A percentile compares a stretch with the other conserved stretches of the same genome.
Evolutionary conservation across 116 monocot genomes (phyloP).

Genomic region (Papilionanthe hybrid): DNA sequence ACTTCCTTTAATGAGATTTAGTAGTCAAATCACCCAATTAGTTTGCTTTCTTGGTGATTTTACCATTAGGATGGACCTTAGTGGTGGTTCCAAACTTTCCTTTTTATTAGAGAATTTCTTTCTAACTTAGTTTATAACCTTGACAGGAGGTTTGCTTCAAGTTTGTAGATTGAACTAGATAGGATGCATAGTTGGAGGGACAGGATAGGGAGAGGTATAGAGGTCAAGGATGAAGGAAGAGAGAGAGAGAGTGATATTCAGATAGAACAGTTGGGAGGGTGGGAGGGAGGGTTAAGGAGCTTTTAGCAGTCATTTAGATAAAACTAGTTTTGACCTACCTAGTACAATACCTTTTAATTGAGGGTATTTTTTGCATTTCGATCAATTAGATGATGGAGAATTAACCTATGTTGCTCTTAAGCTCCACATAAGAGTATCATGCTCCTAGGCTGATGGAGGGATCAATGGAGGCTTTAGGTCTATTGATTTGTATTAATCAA

Average conservation of each 20-base stretch:
- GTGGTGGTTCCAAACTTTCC: neutral
- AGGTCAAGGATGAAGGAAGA: neutral
- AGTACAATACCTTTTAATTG: neutral
- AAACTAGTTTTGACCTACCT: too few relatives aligned
- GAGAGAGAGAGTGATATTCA: neutral
- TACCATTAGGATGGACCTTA: neutral
- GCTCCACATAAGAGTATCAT: neutral
- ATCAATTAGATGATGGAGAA: neutral
- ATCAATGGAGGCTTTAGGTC: neutral
- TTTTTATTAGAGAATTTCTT: too few relatives aligned
- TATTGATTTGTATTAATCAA: neutral
- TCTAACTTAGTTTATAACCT: too few relatives aligned
- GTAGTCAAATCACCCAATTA: neutral
- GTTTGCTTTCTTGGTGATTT: neutral
- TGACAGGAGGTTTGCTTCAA: too few relatives aligned
- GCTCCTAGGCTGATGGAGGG: neutral
- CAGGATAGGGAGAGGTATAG: neutral
- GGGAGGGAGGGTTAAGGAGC: neutral
- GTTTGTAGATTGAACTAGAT: neutral
- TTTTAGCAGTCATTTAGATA: too few relatives aligned
- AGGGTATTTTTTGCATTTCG: neutral
- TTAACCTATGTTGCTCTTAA: neutral
- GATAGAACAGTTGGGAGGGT: neutral
- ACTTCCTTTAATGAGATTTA: neutral
- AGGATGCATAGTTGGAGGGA: neutral